Evolutionary conservation across 495 filamentous ascomycete genomes (phyloP).

Genomic region (Xylaria sp.): DNA sequence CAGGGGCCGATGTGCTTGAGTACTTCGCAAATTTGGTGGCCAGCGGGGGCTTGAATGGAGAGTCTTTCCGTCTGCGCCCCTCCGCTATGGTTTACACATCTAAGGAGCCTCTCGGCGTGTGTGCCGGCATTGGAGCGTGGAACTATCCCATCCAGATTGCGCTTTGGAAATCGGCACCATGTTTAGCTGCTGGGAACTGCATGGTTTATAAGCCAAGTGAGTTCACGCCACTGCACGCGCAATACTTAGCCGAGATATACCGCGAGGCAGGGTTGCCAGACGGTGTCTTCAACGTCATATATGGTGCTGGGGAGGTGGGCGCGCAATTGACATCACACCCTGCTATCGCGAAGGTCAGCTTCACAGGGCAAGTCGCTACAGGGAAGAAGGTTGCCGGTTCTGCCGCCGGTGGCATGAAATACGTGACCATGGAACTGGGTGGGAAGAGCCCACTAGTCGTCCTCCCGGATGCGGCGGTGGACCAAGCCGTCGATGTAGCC

Average conservation of each 20-base stretch:
- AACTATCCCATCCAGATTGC: conserved; percentile 90
- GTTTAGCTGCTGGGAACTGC: conserved; percentile 81
- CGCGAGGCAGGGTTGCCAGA: conserved; percentile 74
- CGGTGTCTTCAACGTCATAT: conserved; percentile 82
- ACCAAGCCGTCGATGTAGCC: conserved; percentile 77
- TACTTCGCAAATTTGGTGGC: conserved; percentile 78
- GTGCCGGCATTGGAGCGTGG: conserved; percentile 82
- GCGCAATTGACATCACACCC: conserved; percentile 72
- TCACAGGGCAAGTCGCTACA: conserved; percentile 82
- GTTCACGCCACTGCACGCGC: conserved; percentile 75
- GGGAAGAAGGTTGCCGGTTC: conserved; percentile 74
- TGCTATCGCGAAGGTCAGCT: conserved; percentile 77
- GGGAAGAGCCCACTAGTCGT: conserved; percentile 79
- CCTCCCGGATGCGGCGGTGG: conserved; percentile 72
- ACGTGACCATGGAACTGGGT: conserved; percentile 84
- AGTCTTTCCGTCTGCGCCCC: conserved; percentile 63
- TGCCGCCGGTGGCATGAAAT: conserved; percentile 80
- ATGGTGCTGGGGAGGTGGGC: conserved; percentile 76
- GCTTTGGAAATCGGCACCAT: conserved; percentile 84
- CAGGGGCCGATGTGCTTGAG: conserved; percentile 77
- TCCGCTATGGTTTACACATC: conserved; percentile 78
- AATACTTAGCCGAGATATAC: conserved; percentile 73
- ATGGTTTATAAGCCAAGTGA: conserved; percentile 90
- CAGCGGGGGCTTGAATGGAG: conserved; percentile 58
- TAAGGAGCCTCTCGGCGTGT: conserved; percentile 77